Base-by-base conservation (phyloP, 2,329 filamentous ascomycete genomes). In the Pestalotiopsis sp. region DNA sequence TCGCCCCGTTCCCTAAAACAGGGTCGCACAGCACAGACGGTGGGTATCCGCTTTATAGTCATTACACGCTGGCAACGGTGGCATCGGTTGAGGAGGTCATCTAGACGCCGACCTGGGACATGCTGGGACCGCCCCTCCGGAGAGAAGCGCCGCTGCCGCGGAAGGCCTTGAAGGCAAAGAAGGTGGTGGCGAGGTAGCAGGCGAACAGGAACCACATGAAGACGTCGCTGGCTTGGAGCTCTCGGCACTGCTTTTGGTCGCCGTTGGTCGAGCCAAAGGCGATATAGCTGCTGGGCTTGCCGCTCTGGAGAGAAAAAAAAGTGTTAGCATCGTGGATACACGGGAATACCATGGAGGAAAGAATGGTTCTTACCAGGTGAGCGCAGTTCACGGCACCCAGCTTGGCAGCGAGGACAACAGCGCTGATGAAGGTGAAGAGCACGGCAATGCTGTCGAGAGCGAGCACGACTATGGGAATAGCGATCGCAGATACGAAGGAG, bases 171-270 rank as follows among this genome's bases (percentile, higher is more conserved):
- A 89, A 78, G 67, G 86, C 81, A 71, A 92, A 85, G 76, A 88
- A 82, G 59, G 90, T 78, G 56, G 86, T 85, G 3, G 83, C 89
- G 36, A 84, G 81, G 76, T 91, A 92, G 31, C 86, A 84, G 52
- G 83, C 85, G 78, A 91, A 93, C 63, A 93, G 86, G 82, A 95
- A 94, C 91, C 91, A 95, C 81, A 94, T 86, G 82, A 95, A 95
- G 49, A 89, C 91, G 41, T 88, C 89, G 71, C 88, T 87, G 49
- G 92, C 92, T 82, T 95, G 92, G 17, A 93, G 87, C 81, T 94
- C 89, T 71, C 88, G 90, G 82, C 93, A 95, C 72, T 91, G 87
- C 83, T 91, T 89, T 77, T 84, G 79, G 69, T 86, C 83, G 27
- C 31, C 31, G 79, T 91, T 78, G 70, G 72, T 70, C 61, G 89